Percentiles rank a stretch among this genome's conserved stretches.
Conservation (phyloP, 225 moss, liverwort and hornwort genomes). For the Sphagnum contortum region DNA sequence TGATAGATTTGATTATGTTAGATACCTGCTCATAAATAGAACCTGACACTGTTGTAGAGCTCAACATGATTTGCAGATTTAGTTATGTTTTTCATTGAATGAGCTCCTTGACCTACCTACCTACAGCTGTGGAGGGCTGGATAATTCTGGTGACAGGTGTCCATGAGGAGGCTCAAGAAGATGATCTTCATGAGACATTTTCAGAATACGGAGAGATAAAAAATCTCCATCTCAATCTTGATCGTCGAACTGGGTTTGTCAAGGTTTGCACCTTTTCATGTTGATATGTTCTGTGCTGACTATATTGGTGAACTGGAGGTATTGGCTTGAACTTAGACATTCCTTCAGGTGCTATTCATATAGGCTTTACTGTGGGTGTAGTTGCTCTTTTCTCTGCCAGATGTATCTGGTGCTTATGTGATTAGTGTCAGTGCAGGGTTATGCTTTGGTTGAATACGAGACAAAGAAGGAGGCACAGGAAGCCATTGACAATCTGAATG, state of each 20-base stretch:
- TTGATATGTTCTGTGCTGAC: too few relatives aligned
- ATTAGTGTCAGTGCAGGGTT: conserved; percentile 19
- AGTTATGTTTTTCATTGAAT: too few relatives aligned
- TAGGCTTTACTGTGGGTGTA: too few relatives aligned
- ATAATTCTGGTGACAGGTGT: conserved; percentile 94
- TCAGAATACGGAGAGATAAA: conserved; percentile 85
- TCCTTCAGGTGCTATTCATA: too few relatives aligned
- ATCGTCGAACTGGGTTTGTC: conserved; percentile 58
- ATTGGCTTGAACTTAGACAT: too few relatives aligned
- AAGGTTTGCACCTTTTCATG: conserved; percentile 20
- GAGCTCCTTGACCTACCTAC: conserved; percentile 19
- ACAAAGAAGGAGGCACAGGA: conserved; percentile 54
- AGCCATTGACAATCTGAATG: conserved; percentile 72
- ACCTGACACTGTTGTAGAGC: too few relatives aligned
- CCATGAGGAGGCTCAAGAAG: conserved; percentile 98
- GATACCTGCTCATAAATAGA: too few relatives aligned
- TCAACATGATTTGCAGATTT: too few relatives aligned
- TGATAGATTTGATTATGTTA: too few relatives aligned
- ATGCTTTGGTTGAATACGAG: conserved; percentile 58
- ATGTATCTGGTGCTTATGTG: too few relatives aligned
- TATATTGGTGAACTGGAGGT: too few relatives aligned
- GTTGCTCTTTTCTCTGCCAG: too few relatives aligned
- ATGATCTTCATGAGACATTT: conserved; percentile 84
- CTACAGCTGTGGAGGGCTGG: conserved; percentile 91
- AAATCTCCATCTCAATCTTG: conserved; percentile 61